phyloP scores from a whole-genome alignment of 345 rosid species.

The Salix udensis region DNA sequence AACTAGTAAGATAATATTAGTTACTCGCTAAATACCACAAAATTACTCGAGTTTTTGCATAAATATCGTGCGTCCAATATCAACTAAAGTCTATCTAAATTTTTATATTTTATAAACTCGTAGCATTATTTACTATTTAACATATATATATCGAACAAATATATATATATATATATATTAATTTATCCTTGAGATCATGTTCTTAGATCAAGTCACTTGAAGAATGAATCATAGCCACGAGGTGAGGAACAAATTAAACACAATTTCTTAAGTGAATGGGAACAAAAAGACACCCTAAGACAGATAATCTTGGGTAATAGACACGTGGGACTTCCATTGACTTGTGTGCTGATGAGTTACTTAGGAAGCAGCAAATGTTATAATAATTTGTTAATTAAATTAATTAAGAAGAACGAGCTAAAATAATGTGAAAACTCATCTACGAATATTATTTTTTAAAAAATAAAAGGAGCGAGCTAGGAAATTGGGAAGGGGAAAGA shows the following conservation, averaged over 20 bases:
- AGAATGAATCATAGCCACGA: not conserved
- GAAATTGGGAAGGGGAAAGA: slow-evolving; percentile 14
- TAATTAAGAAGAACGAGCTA: not conserved
- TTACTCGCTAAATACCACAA: too few species aligned
- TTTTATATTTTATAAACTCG: too few species aligned
- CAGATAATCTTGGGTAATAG: not conserved
- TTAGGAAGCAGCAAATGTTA: not conserved
- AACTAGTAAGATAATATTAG: too few species aligned
- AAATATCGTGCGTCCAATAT: too few species aligned
- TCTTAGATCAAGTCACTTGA: not conserved
- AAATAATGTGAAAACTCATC: too few species aligned
- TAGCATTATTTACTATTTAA: too few species aligned
- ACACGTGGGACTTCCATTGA: not conserved
- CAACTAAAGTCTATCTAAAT: too few species aligned
- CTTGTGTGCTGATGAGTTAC: not conserved
- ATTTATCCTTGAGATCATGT: too few species aligned
- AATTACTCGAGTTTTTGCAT: too few species aligned
- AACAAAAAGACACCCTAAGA: not conserved
- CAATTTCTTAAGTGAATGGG: not conserved
- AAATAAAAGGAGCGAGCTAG: not conserved
- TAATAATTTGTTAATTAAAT: not conserved
- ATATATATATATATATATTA: too few species aligned
- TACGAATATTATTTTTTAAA: not conserved
- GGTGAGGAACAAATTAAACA: not conserved
- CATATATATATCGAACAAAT: too few species aligned